A percentile compares a stretch with the other conserved stretches of the same genome.
Conservation (phyloP, 176 grass and related monocot species). For the Avena insularis region DNA sequence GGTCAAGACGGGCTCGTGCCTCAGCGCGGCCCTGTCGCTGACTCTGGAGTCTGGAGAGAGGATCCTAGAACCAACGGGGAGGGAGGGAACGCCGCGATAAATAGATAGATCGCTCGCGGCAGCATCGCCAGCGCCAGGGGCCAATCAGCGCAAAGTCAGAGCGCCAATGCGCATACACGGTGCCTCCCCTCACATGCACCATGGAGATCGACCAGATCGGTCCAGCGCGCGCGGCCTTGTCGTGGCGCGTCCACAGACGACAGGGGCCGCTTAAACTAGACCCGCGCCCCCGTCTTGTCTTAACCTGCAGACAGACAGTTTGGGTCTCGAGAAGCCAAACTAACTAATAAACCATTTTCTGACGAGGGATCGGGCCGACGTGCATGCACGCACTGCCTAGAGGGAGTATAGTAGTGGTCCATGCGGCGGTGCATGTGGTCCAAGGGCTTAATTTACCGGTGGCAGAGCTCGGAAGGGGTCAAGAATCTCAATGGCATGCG, state of each 20-base stretch:
- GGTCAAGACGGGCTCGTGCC: constrained; percentile 23
- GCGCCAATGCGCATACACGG: background rate
- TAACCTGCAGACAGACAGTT: constrained; percentile 42
- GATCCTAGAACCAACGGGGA: constrained; percentile 24
- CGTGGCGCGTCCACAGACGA: constrained; percentile 33
- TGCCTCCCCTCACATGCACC: background rate
- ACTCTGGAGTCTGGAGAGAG: background rate
- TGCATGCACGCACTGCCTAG: constrained; percentile 8
- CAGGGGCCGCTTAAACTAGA: background rate
- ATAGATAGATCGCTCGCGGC: background rate
- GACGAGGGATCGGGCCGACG: background rate
- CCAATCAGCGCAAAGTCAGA: constrained; percentile 54
- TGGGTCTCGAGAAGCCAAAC: constrained; percentile 46
- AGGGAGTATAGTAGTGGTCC: background rate
- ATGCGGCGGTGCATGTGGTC: background rate
- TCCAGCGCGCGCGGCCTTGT: background rate
- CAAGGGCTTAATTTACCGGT: background rate
- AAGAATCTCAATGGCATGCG: too few species aligned
- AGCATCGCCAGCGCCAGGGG: background rate
- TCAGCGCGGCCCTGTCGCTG: constrained; percentile 44
- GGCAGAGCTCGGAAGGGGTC: background rate
- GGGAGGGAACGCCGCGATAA: background rate
- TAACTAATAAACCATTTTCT: background rate
- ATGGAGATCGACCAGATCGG: background rate
- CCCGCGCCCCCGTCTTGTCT: constrained; percentile 10